Base-by-base conservation (phyloP, 306 rosid genomes). In the Castanea mollissima region DNA sequence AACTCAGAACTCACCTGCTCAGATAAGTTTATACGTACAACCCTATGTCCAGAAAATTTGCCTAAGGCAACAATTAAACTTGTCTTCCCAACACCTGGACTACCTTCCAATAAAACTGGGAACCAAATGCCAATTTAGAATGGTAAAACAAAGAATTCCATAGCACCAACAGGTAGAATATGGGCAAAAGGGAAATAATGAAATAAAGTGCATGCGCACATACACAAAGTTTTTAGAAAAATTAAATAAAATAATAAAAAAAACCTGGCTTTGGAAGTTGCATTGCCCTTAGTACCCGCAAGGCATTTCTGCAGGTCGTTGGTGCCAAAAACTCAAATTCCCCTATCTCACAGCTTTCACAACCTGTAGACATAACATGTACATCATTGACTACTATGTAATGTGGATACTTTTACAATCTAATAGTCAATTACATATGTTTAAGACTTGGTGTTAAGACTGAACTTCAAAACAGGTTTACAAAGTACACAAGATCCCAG, bases 71-170 rank as follows among this genome's bases (percentile, higher is more conserved):
- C 89, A 85, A 95, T 76, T 77, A 95, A 90, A 89, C 97, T 95
- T 58, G 99, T 95, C 82, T 95, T 95, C 84, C 99, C 99, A 55
- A 95, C 99, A 80, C 99, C 99, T 20, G 99, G 99, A 82, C 99
- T 92, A 18, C 99, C 99, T 86, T 95, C 99, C 74, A 95, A 86
- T 83, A 95, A 82, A 86, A 95, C 97, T 92, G 88, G 77, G 91
- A 78, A 51, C 55, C 75, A 79, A 35, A 55, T 46, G 38, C 64
- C 54, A 77, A 71, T 56, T 70, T 71, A 79, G 80, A 76, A 67
- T 74, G 69, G 62, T 38, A 76, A 29, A 67, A 55, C 11, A 18
- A 16, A 72, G 32, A 69, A 57, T 68, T 21, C 46, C 2, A 68
- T 31, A 10, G 68, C 76, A 80, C 20, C n/a, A 74, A 55, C 29